Conservation (phyloP, 768 basidiomycete genomes). For the Arthromyces matolae region DNA sequence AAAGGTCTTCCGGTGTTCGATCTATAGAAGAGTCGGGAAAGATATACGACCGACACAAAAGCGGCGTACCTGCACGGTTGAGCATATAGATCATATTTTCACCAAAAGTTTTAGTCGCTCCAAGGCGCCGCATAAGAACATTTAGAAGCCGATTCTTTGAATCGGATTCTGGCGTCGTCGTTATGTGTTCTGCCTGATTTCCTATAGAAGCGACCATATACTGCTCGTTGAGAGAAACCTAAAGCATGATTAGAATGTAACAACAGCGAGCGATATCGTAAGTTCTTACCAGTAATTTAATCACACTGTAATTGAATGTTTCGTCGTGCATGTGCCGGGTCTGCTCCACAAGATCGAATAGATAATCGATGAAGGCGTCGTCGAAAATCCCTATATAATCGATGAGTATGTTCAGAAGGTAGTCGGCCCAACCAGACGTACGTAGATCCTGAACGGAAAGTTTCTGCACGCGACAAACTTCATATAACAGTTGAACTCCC, state of each 20-base stretch:
- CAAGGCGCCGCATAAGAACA: constrained; percentile 79
- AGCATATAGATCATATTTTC: constrained; percentile 99
- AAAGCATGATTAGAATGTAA: constrained; percentile 3
- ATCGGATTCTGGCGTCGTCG: constrained; percentile 26
- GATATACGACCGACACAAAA: not conserved
- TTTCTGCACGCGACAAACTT: constrained; percentile 90
- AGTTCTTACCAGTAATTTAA: constrained; percentile 80
- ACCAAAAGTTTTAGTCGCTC: constrained; percentile 91
- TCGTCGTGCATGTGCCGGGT: constrained; percentile 88
- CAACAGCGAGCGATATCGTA: not conserved
- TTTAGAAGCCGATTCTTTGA: constrained; percentile 75
- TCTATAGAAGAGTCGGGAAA: constrained; percentile 38
- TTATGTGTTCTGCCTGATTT: constrained; percentile 22
- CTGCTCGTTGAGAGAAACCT: constrained; percentile 95
- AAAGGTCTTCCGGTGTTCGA: constrained; percentile 84
- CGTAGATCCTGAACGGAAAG: constrained; percentile 75
- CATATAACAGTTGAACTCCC: constrained; percentile 76
- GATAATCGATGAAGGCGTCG: constrained; percentile 79
- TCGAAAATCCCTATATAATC: constrained; percentile 64
- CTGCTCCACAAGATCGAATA: constrained; percentile 92
- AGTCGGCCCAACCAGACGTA: constrained; percentile 32
- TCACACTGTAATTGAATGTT: constrained; percentile 90
- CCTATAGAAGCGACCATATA: constrained; percentile 88
- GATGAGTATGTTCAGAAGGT: not conserved
- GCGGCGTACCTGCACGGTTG: constrained; percentile 82